A percentile compares a stretch with the other conserved stretches of the same genome.
These are phyloP conservation scores for Termitomyces sp. DNA, from an alignment of 768 basidiomycete genomes.

Conservation along the genomic window DNA sequence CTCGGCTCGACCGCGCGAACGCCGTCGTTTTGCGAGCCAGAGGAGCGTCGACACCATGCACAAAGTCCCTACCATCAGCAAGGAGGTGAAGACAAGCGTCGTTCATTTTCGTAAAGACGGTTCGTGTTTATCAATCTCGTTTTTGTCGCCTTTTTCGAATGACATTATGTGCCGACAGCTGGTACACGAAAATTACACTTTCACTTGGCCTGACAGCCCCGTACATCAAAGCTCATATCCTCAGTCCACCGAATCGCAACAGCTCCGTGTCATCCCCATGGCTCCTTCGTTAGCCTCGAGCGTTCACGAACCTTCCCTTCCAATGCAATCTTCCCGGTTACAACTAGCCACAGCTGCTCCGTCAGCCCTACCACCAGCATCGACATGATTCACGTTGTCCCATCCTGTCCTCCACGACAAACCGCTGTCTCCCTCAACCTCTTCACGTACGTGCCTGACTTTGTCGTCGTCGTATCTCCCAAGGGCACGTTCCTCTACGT, in stretches of 20 bases:
- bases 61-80: conserved; percentile 61
- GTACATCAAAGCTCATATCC: not conserved
- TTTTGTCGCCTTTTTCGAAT: conserved; percentile 77
- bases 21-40: conserved; percentile 55
- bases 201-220: not conserved
- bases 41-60: conserved; percentile 62
- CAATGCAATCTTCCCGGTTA: conserved; percentile 41
- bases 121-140: conserved; percentile 87
- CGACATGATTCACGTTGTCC: conserved; percentile 9
- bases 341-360: conserved; percentile 34
- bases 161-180: conserved; percentile 77
- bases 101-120: conserved; percentile 89
- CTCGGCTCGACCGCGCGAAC: no score
- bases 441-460: conserved; percentile 66
- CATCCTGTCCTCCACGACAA: conserved; percentile 23
- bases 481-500: conserved; percentile 94
- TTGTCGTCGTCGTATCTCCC: conserved; percentile 86
- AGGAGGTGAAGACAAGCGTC: conserved; percentile 86
- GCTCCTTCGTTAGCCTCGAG: conserved; percentile 47
- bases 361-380: conserved; percentile 20
- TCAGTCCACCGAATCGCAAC: conserved; percentile 39
- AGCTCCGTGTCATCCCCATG: conserved; percentile 42
- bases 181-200: conserved; percentile 53
- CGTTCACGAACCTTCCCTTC: conserved; percentile 45
- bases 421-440: conserved; percentile 53